Base-by-base conservation (phyloP, 2,329 filamentous ascomycete species). In the Graphiopsis chlorocephala region DNA sequence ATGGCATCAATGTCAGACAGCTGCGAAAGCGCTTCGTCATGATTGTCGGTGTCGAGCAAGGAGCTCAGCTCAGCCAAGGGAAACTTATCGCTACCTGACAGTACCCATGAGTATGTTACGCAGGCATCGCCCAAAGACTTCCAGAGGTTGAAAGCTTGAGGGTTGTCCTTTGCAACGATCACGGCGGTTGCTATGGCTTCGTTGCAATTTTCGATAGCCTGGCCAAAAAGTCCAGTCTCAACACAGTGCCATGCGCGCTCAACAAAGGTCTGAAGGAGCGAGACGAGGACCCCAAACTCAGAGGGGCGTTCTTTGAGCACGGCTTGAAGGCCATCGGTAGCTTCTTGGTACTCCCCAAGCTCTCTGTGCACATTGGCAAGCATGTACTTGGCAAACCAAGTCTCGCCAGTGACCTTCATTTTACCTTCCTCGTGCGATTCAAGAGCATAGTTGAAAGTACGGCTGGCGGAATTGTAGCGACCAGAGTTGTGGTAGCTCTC, bases 381-480 rank as follows among this genome's bases (percentile, higher is more conserved):
- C 89, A 99, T 96, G 77, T 97, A 97, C 74, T 92, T 92, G 8
- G 93, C 93, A 75, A 97, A 99, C 95, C 95, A 99, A 11, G 86
- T 90, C 70, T 96, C 90, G 0, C 85, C 87, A 23, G 81, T 74
- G 35, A 86, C 82, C 53, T 85, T 77, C 73, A 83, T 73, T n/a
- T 82, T 76, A 0, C 85, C 76, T 1, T 83, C 82, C 29, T 86
- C 82, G 67, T 94, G 91, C 4, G 97, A 83, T 62, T 85, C 86
- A 73, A 94, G 89, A 0, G 94, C 95, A 73, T 96, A 90, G 35
- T 91, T 82, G 69, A 98, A 95, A 0, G 95, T 93, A 73, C 95
- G 94, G 3, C 90, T 92, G 0, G 95, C 94, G n/a, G 95, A 94
- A 66, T 97, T 90, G 73, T 96, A 96, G 67, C 94, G 86, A 11